Base-by-base conservation (phyloP, 208 protist genomes). In the Acanthamoeba culbertsoni region DNA sequence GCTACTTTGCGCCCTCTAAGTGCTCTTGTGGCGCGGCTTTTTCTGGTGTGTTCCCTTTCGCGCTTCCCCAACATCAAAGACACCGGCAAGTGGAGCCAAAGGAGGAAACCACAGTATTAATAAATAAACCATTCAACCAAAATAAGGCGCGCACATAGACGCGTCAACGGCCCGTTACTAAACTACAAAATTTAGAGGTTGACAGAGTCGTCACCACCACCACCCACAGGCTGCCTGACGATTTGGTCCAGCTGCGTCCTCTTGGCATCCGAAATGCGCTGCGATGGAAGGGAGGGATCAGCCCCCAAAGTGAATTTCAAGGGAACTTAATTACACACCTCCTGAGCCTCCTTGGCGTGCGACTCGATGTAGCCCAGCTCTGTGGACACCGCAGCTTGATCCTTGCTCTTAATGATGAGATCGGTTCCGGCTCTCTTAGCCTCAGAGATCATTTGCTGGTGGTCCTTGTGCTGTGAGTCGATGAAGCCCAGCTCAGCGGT, bases 381-480 rank as follows among this genome's bases (percentile, higher is more conserved):
- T 20, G 46, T 33, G 31, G 77, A 42, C 20, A 26, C 48, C 40
- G 20, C 18, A 8, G 77, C 77, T 40, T 86, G 77, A 12, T 86
- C 77, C 77, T 40, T 86, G 77, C 77, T 86, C 46, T 86, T 86
- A 45, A 86, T 86, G 77, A 86, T 86, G 45, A 31, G 20, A 33
- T 86, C 77, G 46, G 42, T 53, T 26, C 46, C 77, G 77, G 77
- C 20, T 16, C 77, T 31, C 77, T 86, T 86, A 45, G 77, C 77
- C 3, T 86, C 77, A 33, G 77, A 86, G 77, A 86, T 86, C 77
- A 86, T 86, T 33, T 86, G 7, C 48, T 86, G 77, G 77, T 86
- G 42, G 8, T 31, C 48, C 46, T 53, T 62, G 77, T 53, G 48
- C 46, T 86, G 42, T 28, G 77, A 53, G n/a, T 86, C 77, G 46